Evolutionary conservation across 441 rosid genomes (phyloP).

Genomic region (Oxalis stricta): DNA sequence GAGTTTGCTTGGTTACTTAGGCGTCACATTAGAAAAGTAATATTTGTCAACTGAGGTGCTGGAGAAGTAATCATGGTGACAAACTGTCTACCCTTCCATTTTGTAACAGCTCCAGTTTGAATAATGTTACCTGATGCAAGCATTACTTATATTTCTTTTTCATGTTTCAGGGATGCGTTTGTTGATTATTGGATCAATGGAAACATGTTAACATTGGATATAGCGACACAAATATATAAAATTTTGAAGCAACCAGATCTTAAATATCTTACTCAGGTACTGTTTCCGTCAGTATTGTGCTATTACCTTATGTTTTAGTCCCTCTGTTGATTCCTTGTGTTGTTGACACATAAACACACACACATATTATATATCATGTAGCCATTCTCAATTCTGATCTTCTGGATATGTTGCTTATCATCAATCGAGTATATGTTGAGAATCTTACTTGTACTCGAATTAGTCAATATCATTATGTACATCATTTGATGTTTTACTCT

Average conservation of each 20-base stretch:
- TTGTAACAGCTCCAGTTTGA: not conserved
- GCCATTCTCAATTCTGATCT: too few species aligned
- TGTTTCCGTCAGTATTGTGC: not conserved
- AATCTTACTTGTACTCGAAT: too few species aligned
- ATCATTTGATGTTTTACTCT: not conserved
- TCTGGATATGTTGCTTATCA: too few species aligned
- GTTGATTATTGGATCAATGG: slow-evolving; percentile 79
- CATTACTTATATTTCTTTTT: slow-evolving; percentile 3
- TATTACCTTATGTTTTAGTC: not conserved
- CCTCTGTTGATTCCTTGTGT: not conserved
- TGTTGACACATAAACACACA: too few species aligned
- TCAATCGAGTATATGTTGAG: too few species aligned
- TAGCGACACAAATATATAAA: slow-evolving; percentile 63
- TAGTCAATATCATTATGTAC: too few species aligned
- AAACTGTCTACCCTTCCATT: too few species aligned
- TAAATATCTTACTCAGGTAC: slow-evolving; percentile 69
- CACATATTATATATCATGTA: too few species aligned
- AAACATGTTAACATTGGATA: slow-evolving; percentile 70
- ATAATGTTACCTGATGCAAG: slow-evolving; percentile 1
- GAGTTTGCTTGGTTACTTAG: too few species aligned
- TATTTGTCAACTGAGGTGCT: too few species aligned
- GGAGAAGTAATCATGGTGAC: too few species aligned
- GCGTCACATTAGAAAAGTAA: too few species aligned
- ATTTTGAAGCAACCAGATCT: slow-evolving; percentile 71
- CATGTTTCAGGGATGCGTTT: slow-evolving; percentile 62